Conservation (phyloP, 768 basidiomycete species). For the Lentinula raphanica region DNA sequence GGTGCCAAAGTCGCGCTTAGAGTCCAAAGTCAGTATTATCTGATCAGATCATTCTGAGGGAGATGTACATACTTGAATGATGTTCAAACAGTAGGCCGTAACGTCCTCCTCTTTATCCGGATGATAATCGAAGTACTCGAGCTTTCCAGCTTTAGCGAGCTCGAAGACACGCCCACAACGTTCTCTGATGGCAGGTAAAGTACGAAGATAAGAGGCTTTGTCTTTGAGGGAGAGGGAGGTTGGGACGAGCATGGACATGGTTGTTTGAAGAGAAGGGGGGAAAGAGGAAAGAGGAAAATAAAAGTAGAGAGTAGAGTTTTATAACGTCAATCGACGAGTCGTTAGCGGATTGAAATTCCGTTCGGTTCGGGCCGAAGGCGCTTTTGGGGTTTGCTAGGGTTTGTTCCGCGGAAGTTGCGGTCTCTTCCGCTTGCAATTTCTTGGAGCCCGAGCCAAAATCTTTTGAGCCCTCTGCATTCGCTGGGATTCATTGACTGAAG, state of each 20-base stretch:
- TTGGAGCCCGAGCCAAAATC: too few species aligned
- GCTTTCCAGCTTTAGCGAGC: constrained; percentile 66
- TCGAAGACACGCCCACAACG: constrained; percentile 74
- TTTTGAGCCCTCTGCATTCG: too few species aligned
- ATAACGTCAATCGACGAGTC: too few species aligned
- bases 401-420: too few species aligned
- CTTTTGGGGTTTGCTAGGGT: too few species aligned
- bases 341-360: too few species aligned
- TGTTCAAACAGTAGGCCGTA: constrained; percentile 65
- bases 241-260: not conserved
- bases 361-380: too few species aligned
- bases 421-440: too few species aligned
- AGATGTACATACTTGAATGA: constrained; percentile 63
- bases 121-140: constrained; percentile 85
- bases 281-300: not conserved
- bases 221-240: constrained; percentile 23
- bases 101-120: constrained; percentile 68
- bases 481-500: too few species aligned
- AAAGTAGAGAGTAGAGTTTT: too few species aligned
- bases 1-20: constrained; percentile 74
- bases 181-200: constrained; percentile 85
- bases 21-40: too few species aligned
- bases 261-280: not conserved
- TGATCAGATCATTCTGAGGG: not conserved
- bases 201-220: constrained; percentile 69